Conservation (phyloP, 2,329 filamentous ascomycete species). For the Amauroascus verrucosus region DNA sequence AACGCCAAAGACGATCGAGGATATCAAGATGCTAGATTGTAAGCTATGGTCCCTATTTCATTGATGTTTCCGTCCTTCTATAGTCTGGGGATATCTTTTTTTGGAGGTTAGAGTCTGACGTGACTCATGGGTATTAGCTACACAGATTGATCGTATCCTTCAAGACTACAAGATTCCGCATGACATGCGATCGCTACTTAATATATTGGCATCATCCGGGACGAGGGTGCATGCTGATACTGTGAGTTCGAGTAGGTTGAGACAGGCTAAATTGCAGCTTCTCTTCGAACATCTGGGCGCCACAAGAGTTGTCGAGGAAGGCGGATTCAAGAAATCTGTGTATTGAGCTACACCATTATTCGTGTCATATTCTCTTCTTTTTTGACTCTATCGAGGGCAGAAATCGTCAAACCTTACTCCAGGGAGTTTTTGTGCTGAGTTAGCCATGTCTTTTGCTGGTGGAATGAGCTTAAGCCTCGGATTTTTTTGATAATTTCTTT, state of each 20-base stretch:
- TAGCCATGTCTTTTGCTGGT: no score
- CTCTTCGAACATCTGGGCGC: constrained; percentile 21
- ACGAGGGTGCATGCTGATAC: constrained; percentile 6
- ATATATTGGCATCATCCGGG: constrained; percentile 6
- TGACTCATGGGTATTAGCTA: constrained; percentile 10
- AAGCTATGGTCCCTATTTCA: constrained; percentile 1
- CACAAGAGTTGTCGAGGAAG: constrained; percentile 17
- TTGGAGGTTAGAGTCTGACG: not conserved
- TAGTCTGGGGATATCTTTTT: not conserved
- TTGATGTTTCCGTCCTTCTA: not conserved
- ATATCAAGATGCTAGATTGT: constrained; percentile 20
- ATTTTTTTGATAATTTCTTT: no score
- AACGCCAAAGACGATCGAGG: constrained; percentile 19
- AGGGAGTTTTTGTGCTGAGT: not conserved
- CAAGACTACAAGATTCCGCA: constrained; percentile 20
- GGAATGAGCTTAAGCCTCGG: no score
- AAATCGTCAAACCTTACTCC: no score
- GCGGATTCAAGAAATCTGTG: constrained; percentile 5
- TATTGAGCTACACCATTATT: not conserved
- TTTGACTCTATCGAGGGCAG: not conserved
- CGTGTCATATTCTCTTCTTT: not conserved
- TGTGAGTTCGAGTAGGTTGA: constrained; percentile 13
- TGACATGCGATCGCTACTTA: constrained; percentile 15
- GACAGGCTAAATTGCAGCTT: constrained; percentile 19
- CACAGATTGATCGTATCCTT: constrained; percentile 22